Base-by-base conservation (phyloP, 495 filamentous ascomycete genomes). In the Xanthoparmelia taractica region DNA sequence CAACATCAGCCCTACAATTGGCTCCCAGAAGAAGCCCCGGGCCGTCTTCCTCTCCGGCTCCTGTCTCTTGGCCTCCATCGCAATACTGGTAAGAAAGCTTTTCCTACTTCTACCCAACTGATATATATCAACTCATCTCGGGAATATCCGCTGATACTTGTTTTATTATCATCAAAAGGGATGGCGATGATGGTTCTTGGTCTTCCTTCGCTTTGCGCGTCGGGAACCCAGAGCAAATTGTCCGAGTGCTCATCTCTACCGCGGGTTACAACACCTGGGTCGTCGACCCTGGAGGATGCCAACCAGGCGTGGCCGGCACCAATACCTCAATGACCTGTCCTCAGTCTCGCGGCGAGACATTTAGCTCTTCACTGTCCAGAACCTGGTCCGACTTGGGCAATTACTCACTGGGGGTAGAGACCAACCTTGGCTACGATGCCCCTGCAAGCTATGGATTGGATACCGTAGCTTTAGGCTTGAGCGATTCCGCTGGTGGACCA, bases 111-210 rank as follows among this genome's bases (percentile, higher is more conserved):
- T 40, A 8, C 37, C 2, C 12, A 8, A 2, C 37, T 12, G 12
- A 2, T 8, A 2, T 40, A 13, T 40, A 13, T 37, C 34, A 6
- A 37, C 11, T 37, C 34, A 37, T 37, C 5, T 5, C 34, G 15
- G 15, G 6, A 12, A 23, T 27, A 4, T 4, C 12, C 13, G 20
- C 40, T 38, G 29, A 60, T 20, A 4, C n/a, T n/a, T 13, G 17
- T 29, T n/a, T 27, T n/a, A n/a, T 58, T 20, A 8, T 61, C 4
- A 33, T 17, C 15, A 54, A n/a, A n/a, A 82, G 77, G 73, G 79
- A 80, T 58, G 81, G 80, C 11, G 75, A 76, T 69, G 80, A 82
- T 68, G 81, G 80, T n/a, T 58, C 63, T 10, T 83, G 80, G 81
- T 78, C 75, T 40, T 75, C 78, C 5, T 81, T 83, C 65, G 65